Evolutionary conservation across 1,139 yeast genomes (phyloP).

Genomic region (Yamadazyma songkhlaensis): DNA sequence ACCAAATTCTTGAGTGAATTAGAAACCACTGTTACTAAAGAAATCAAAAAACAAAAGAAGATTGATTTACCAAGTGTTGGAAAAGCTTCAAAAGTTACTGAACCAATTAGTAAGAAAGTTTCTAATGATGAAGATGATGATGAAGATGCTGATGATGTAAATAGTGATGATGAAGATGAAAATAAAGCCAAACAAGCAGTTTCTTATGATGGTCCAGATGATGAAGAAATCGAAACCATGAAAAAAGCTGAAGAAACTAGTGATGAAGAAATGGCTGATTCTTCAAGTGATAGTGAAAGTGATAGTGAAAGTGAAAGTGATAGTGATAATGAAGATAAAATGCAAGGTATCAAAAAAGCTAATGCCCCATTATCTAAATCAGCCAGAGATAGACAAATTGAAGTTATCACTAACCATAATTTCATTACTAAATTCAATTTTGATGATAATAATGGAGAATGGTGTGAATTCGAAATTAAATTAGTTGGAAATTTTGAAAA

Average conservation of each 20-base stretch:
- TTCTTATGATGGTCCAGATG: conserved; percentile 93
- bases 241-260: conserved; percentile 74
- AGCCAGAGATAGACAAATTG: conserved; percentile 84
- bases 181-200: conserved; percentile 72
- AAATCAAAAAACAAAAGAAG: conserved; percentile 77
- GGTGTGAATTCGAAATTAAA: conserved; percentile 90
- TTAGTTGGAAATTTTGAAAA: conserved; percentile 81
- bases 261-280: conserved; percentile 49
- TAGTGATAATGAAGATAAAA: conserved; percentile 15
- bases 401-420: conserved; percentile 69
- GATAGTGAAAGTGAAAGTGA: conserved; percentile 24
- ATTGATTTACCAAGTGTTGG: conserved; percentile 64
- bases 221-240: conserved; percentile 86
- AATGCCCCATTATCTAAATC: conserved; percentile 40
- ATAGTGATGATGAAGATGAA: conserved; percentile 42
- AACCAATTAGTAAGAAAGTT: conserved; percentile 36
- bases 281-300: conserved; percentile 13
- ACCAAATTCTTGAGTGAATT: conserved; percentile 64
- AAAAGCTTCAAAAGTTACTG: conserved; percentile 58
- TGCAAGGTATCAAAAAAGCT: conserved; percentile 19
- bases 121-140: conserved; percentile 61
- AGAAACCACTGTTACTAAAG: conserved; percentile 73
- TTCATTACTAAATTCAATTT: conserved; percentile 79
- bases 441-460: conserved; percentile 83
- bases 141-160: conserved; percentile 25